A percentile compares a stretch with the other conserved stretches of the same genome.
phyloP scores from a whole-genome alignment of 306 rosid genomes.

The Quercus glauca region DNA sequence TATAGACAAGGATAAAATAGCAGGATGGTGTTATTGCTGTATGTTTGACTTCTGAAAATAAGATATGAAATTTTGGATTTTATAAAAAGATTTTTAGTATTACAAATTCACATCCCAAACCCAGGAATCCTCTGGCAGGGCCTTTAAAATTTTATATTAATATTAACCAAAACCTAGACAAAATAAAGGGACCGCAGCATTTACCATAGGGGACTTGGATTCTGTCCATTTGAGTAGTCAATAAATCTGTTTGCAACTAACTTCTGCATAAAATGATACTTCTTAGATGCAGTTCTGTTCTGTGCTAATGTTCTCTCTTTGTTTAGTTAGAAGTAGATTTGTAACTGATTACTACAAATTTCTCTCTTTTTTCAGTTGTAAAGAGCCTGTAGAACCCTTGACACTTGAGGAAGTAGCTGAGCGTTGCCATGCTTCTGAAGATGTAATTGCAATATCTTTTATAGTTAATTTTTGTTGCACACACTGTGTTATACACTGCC shows the following conservation, averaged over 20 bases:
- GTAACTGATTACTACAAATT: background rate
- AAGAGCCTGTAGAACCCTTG: constrained; percentile 60
- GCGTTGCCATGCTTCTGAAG: constrained; percentile 70
- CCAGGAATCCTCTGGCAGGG: background rate
- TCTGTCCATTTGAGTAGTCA: background rate
- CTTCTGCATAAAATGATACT: constrained; percentile 5
- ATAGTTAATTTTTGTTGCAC: too few relatives aligned
- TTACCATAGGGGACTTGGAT: background rate
- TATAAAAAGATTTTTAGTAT: background rate
- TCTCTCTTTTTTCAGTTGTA: constrained; percentile 31
- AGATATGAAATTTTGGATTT: background rate
- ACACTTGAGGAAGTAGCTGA: constrained; percentile 56
- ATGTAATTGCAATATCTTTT: constrained; percentile 38
- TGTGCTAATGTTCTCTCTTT: constrained; percentile 8
- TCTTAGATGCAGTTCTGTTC: constrained; percentile 37
- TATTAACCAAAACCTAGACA: background rate
- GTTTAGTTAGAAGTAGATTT: background rate
- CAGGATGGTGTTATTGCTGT: background rate
- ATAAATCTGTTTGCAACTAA: background rate
- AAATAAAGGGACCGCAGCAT: background rate
- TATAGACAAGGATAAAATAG: background rate
- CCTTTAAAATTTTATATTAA: background rate
- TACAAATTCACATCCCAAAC: background rate
- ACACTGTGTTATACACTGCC: too few relatives aligned
- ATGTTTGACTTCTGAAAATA: background rate